Percentiles rank a stretch among this genome's conserved stretches.
Evolutionary conservation across 768 basidiomycete genomes (phyloP).

Genomic region (Tephrocybe rancida): DNA sequence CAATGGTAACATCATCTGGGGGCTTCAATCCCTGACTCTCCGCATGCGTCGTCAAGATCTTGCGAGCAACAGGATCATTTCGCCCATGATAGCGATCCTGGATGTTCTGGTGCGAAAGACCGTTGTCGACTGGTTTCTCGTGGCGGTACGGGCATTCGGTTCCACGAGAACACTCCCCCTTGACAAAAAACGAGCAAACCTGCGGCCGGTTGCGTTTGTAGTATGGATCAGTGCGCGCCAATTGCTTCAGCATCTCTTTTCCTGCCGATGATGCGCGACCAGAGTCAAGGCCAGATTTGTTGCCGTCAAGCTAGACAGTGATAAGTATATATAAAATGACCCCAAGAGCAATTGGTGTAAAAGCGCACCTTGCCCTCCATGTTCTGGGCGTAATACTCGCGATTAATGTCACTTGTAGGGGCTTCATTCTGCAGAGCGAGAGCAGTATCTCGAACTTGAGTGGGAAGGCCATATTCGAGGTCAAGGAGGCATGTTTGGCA

Average conservation of each 20-base stretch:
- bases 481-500: conserved; percentile 98
- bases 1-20: conserved; percentile 86
- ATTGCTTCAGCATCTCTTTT: conserved; percentile 94
- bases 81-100: conserved; percentile 92
- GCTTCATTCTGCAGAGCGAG: conserved; percentile 84
- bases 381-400: conserved; percentile 94
- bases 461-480: conserved; percentile 93
- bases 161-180: conserved; percentile 94
- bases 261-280: conserved; percentile 74
- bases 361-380: conserved; percentile 77
- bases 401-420: conserved; percentile 95
- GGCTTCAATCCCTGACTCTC: conserved; percentile 82
- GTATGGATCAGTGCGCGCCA: conserved; percentile 94
- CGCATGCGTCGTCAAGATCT: conserved; percentile 82
- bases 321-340: conserved; percentile 2
- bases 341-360: background rate
- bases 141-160: conserved; percentile 95
- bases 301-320: conserved; percentile 63
- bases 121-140: conserved; percentile 84
- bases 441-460: conserved; percentile 96
- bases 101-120: conserved; percentile 88
- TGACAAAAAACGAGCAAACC: conserved; percentile 92
- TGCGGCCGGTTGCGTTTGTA: conserved; percentile 97
- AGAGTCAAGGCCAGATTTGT: conserved; percentile 65
- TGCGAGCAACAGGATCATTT: conserved; percentile 93